Evolutionary conservation across 768 basidiomycete species (phyloP).

Genomic region (Amanita fuliginea): DNA sequence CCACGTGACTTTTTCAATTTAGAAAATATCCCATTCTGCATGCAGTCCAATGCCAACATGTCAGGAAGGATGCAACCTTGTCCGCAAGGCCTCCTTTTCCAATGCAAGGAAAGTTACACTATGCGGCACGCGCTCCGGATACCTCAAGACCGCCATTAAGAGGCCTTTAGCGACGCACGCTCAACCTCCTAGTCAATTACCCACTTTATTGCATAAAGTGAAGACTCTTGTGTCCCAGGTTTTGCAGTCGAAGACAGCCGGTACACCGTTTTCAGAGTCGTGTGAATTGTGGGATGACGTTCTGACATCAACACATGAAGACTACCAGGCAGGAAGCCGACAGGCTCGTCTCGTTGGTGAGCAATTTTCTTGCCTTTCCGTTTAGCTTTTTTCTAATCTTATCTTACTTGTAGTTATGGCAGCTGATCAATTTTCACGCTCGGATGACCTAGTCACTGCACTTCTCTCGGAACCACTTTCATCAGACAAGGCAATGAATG

Average conservation of each 20-base stretch:
- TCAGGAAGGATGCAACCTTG: neutral
- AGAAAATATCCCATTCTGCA: too few species aligned
- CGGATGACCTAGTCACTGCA: slow-evolving; percentile 53
- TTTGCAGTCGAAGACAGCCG: slow-evolving; percentile 15
- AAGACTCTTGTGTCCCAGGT: slow-evolving; percentile 33
- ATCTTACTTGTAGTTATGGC: slow-evolving; percentile 37
- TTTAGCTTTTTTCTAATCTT: neutral
- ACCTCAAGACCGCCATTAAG: neutral
- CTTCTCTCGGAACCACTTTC: slow-evolving; percentile 62
- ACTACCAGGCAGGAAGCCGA: slow-evolving; percentile 20
- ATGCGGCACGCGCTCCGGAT: neutral
- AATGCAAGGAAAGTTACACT: neutral
- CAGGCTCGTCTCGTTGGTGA: slow-evolving; percentile 39
- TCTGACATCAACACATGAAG: slow-evolving; percentile 23
- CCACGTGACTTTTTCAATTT: too few species aligned
- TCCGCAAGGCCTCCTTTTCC: neutral
- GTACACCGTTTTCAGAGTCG: slow-evolving; percentile 17
- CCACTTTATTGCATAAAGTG: slow-evolving; percentile 41
- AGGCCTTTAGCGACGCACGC: neutral
- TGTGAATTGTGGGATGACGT: slow-evolving; percentile 36
- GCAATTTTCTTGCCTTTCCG: slow-evolving; percentile 13
- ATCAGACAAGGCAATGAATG: slow-evolving; percentile 33
- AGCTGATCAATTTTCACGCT: slow-evolving; percentile 39
- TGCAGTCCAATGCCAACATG: slow-evolving; percentile 7
- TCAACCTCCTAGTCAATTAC: slow-evolving; percentile 14